Evolutionary conservation across 805 yeast species (phyloP).

Genomic region (Pichia kluyveri): DNA sequence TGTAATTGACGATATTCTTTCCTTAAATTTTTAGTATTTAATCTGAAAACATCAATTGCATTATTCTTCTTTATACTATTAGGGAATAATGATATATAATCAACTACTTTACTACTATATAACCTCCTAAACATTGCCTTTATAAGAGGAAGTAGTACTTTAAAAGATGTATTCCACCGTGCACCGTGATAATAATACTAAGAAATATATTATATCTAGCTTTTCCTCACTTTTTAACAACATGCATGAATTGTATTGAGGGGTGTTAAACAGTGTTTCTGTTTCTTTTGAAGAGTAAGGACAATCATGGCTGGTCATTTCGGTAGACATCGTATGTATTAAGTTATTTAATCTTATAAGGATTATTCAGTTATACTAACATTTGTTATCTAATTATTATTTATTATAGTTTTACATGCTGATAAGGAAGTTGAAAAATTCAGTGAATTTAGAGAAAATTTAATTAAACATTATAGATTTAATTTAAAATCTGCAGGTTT

Average conservation of each 20-base stretch:
- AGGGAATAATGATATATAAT: conserved; percentile 64
- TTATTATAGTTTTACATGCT: conserved; percentile 20
- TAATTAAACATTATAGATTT: conserved; percentile 23
- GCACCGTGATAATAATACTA: too few species aligned
- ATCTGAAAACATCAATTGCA: conserved; percentile 29
- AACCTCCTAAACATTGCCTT: background rate
- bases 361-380: background rate
- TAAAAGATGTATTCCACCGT: too few species aligned
- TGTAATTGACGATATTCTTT: conserved; percentile 72
- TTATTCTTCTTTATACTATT: conserved; percentile 54
- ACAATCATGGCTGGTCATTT: conserved; percentile 23
- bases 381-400: too few species aligned
- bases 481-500: conserved; percentile 21
- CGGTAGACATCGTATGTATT: conserved; percentile 26
- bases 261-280: too few species aligned
- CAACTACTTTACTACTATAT: conserved; percentile 6
- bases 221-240: too few species aligned
- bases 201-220: too few species aligned
- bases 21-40: conserved; percentile 50
- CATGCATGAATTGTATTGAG: too few species aligned
- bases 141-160: background rate
- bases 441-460: conserved; percentile 23
- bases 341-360: too few species aligned
- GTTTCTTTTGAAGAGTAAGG: background rate
- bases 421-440: conserved; percentile 26